A percentile compares a stretch with the other conserved stretches of the same genome.
Evolutionary conservation across 768 basidiomycete species (phyloP).

Genomic region (Tricholoma matsutake): DNA sequence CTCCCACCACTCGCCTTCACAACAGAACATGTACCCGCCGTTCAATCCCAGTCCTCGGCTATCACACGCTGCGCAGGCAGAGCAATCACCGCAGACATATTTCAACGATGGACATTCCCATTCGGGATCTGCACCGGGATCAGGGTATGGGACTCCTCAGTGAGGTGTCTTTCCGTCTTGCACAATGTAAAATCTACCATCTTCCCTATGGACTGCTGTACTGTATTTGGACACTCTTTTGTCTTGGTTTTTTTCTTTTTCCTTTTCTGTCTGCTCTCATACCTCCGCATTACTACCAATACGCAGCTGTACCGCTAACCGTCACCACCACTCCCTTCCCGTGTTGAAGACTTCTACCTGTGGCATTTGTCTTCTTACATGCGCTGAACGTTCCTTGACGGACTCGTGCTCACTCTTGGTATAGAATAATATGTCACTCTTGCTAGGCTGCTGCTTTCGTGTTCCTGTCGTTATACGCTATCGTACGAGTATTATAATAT

Average conservation of each 20-base stretch:
- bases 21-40: conserved; percentile 34
- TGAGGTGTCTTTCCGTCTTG: conserved; percentile 11
- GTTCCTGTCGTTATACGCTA: neutral
- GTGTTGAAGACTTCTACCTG: neutral
- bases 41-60: conserved; percentile 35
- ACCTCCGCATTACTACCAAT: conserved; percentile 1
- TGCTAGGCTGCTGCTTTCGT: conserved; percentile 6
- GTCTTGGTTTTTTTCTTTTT: neutral
- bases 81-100: conserved; percentile 28
- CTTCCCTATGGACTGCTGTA: neutral
- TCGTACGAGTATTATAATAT: conserved; percentile 3
- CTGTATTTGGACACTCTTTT: neutral
- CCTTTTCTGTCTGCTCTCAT: neutral
- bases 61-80: conserved; percentile 21
- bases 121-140: conserved; percentile 41
- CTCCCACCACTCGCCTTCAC: conserved; percentile 24
- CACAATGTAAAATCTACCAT: neutral
- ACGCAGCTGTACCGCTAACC: neutral
- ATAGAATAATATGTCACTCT: conserved; percentile 4
- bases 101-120: conserved; percentile 37
- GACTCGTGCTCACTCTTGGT: neutral
- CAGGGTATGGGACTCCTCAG: conserved; percentile 47
- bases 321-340: conserved; percentile 1
- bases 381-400: conserved; percentile 2
- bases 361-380: neutral